A percentile compares a stretch with the other conserved stretches of the same genome.
Conservation (phyloP, 2,329 filamentous ascomycete genomes). For the Claviceps spartinae region DNA sequence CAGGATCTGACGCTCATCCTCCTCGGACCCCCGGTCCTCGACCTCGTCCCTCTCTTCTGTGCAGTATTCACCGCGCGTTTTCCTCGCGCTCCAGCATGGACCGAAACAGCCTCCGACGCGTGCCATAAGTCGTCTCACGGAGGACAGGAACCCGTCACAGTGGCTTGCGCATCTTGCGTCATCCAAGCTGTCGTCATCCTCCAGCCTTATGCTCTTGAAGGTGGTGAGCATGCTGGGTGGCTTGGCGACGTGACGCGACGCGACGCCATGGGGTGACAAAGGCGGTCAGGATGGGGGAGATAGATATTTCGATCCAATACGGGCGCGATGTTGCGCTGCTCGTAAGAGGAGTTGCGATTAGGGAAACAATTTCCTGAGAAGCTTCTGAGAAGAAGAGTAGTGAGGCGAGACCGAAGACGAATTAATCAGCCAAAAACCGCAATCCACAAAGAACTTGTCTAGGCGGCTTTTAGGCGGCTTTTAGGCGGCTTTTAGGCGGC, state of each 20-base stretch:
- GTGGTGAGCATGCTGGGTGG: background rate
- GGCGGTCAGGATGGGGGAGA: too few species aligned
- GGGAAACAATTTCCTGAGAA: too few species aligned
- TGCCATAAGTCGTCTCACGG: background rate
- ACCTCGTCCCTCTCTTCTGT: conserved; percentile 13
- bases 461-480: too few species aligned
- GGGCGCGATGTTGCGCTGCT: too few species aligned
- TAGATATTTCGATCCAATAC: too few species aligned
- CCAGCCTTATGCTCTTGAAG: conserved; percentile 10
- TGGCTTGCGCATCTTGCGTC: conserved; percentile 3
- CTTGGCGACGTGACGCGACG: background rate
- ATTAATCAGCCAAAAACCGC: too few species aligned
- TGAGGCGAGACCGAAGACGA: too few species aligned
- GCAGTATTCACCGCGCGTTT: conserved; percentile 9
- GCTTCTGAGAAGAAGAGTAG: too few species aligned
- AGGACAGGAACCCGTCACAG: background rate
- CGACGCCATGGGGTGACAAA: background rate
- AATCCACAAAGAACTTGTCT: too few species aligned
- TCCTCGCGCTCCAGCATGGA: conserved; percentile 4
- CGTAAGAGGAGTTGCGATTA: too few species aligned
- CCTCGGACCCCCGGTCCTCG: conserved; percentile 12
- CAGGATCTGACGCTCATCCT: conserved; percentile 12
- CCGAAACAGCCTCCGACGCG: conserved; percentile 5
- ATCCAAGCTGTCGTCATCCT: conserved; percentile 23
- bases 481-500: too few species aligned